Conservation (phyloP, 2,329 filamentous ascomycete genomes). For the Seiridium cupressi region DNA sequence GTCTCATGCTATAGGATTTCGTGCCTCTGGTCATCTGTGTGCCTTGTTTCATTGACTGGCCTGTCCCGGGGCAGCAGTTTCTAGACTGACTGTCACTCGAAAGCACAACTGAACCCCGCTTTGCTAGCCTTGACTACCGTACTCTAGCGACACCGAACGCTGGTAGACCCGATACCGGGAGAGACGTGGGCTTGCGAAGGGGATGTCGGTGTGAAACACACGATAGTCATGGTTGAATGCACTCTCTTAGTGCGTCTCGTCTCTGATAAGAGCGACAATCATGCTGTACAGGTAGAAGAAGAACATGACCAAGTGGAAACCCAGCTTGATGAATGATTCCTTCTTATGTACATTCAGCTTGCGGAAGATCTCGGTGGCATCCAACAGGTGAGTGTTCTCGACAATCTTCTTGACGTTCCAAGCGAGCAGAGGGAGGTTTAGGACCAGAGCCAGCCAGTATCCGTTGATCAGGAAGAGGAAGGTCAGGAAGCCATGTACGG, state of each 20-base stretch:
- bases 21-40: background rate
- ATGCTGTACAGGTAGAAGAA: conserved; percentile 99
- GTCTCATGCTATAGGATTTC: background rate
- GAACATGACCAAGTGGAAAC: conserved; percentile 99
- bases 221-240: background rate
- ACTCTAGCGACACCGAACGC: no score
- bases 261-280: conserved; percentile 94
- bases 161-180: background rate
- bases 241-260: conserved; percentile 72
- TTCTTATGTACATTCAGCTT: conserved; percentile 99
- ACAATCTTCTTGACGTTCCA: conserved; percentile 99
- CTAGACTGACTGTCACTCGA: no score
- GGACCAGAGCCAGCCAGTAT: conserved; percentile 90
- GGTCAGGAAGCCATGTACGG: conserved; percentile 93
- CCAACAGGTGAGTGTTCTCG: conserved; percentile 93
- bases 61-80: background rate
- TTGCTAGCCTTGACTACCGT: no score
- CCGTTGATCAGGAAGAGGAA: conserved; percentile 97
- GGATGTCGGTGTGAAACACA: background rate
- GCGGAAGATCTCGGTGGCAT: conserved; percentile 98
- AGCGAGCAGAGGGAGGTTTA: conserved; percentile 87
- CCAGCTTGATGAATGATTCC: conserved; percentile 99
- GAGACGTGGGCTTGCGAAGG: background rate
- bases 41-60: background rate
- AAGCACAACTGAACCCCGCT: no score